phyloP scores from a whole-genome alignment of 1,284 basidiomycete genomes.

The Tilletia horrida region DNA sequence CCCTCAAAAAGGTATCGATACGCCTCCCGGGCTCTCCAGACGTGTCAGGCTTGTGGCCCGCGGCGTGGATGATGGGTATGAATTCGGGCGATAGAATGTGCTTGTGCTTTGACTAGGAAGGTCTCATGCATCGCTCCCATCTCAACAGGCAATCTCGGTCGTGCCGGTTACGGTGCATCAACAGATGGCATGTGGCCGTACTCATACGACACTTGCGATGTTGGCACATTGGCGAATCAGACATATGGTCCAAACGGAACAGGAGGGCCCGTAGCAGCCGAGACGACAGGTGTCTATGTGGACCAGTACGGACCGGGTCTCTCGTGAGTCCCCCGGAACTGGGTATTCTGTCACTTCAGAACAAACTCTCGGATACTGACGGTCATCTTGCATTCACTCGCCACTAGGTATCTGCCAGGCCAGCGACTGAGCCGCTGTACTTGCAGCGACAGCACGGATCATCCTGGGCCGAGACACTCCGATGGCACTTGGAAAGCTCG shows the following conservation, averaged over 20 bases:
- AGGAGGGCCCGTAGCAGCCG: slow-evolving; percentile 45
- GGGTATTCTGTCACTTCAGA: too few species aligned
- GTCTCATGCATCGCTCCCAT: slow-evolving; percentile 61
- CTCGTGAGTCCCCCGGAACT: too few species aligned
- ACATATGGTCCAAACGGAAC: background rate
- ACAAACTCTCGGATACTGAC: too few species aligned
- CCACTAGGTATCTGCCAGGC: slow-evolving; percentile 65
- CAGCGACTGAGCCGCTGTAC: slow-evolving; percentile 70
- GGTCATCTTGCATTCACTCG: too few species aligned
- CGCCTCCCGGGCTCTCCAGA: slow-evolving; percentile 73
- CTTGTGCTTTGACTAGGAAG: background rate
- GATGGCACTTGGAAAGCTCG: slow-evolving; percentile 71
- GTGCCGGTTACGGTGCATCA: slow-evolving; percentile 52
- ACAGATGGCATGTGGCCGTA: slow-evolving; percentile 71
- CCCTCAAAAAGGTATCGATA: slow-evolving; percentile 60
- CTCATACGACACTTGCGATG: slow-evolving; percentile 68
- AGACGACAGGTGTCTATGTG: slow-evolving; percentile 41
- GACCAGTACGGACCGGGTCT: slow-evolving; percentile 40
- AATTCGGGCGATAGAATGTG: background rate
- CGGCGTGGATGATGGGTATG: slow-evolving; percentile 24
- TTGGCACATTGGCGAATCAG: slow-evolving; percentile 74
- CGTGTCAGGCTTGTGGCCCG: slow-evolving; percentile 66
- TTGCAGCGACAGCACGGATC: slow-evolving; percentile 68
- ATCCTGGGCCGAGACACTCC: slow-evolving; percentile 70
- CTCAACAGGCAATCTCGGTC: slow-evolving; percentile 60